A percentile compares a stretch with the other conserved stretches of the same genome.
These are phyloP conservation scores for Fusarium hainanense DNA, from an alignment of 2,329 filamentous ascomycete genomes.

Conservation along the genomic window DNA sequence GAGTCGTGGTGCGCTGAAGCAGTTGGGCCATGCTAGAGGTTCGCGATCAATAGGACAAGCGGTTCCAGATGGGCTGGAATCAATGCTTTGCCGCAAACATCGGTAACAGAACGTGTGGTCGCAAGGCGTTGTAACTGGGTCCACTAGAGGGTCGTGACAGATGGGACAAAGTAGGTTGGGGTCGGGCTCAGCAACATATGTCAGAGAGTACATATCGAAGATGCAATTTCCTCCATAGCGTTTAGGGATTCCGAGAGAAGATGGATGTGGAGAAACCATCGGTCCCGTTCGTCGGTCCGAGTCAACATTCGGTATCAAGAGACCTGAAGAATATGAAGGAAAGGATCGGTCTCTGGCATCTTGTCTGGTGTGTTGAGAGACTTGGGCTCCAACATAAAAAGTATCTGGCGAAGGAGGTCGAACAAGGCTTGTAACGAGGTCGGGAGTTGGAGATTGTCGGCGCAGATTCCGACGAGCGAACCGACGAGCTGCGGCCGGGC, in stretches of 20 bases:
- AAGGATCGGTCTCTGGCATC: conserved; percentile 29
- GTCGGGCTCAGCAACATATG: conserved; percentile 58
- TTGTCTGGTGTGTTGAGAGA: conserved; percentile 40
- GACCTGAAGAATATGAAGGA: conserved; percentile 25
- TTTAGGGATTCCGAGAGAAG: conserved; percentile 54
- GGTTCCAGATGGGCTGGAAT: conserved; percentile 54
- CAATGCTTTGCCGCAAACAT: conserved; percentile 61
- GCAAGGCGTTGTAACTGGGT: conserved; percentile 70
- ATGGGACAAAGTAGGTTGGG: conserved; percentile 64
- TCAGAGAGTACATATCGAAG: conserved; percentile 60
- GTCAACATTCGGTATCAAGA: conserved; percentile 38
- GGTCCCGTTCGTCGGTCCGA: conserved; percentile 51
- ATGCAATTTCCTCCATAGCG: conserved; percentile 53
- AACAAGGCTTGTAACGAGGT: conserved; percentile 55
- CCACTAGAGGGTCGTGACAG: conserved; percentile 70
- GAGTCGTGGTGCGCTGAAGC: conserved; percentile 58
- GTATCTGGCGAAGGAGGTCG: conserved; percentile 53
- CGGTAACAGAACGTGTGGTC: conserved; percentile 73
- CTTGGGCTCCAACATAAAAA: conserved; percentile 47
- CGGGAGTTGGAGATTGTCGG: conserved; percentile 52
- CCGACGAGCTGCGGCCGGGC: conserved; percentile 50
- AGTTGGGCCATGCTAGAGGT: conserved; percentile 53
- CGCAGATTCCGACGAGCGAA: conserved; percentile 53
- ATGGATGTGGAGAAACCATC: conserved; percentile 51
- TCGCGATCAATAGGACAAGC: conserved; percentile 70